Percentiles rank a stretch among this genome's conserved stretches.
Conservation (phyloP, 2,329 filamentous ascomycete species). For the Paraphaeosphaeria minitans region DNA sequence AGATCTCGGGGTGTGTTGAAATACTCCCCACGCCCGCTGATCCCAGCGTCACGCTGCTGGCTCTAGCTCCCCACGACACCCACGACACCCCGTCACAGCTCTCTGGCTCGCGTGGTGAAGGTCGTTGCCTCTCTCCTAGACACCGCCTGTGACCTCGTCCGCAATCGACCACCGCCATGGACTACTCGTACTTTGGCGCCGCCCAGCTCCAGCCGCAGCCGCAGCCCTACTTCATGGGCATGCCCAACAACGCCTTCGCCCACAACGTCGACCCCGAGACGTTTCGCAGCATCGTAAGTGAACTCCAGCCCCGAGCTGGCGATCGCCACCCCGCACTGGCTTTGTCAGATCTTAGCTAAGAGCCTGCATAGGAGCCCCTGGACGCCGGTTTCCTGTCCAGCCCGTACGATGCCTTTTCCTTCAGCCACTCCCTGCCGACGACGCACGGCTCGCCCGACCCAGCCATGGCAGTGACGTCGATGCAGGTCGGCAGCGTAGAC, state of each 20-base stretch:
- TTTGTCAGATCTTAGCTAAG: conserved; percentile 26
- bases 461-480: conserved; percentile 31
- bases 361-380: conserved; percentile 37
- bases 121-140: background rate
- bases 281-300: conserved; percentile 42
- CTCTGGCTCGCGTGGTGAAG: conserved; percentile 1
- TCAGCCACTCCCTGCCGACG: conserved; percentile 32
- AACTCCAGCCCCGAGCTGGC: conserved; percentile 19
- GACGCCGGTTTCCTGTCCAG: conserved; percentile 44
- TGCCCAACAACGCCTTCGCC: conserved; percentile 47
- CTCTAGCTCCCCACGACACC: conserved; percentile 6
- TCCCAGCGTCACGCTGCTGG: background rate
- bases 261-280: conserved; percentile 46
- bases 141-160: conserved; percentile 4
- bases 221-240: conserved; percentile 55
- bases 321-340: conserved; percentile 20
- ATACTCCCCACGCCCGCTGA: conserved; percentile 13
- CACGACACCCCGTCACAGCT: conserved; percentile 3
- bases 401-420: conserved; percentile 38
- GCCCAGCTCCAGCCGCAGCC: too few species aligned
- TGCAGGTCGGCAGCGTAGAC: conserved; percentile 49
- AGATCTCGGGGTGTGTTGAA: conserved; percentile 18
- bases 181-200: conserved; percentile 62
- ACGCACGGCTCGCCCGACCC: conserved; percentile 42
- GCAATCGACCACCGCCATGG: conserved; percentile 49